A percentile compares a stretch with the other conserved stretches of the same genome.
These are phyloP conservation scores for Cucumis hystrix DNA, from an alignment of 306 rosid genomes.

Conservation along the genomic window DNA sequence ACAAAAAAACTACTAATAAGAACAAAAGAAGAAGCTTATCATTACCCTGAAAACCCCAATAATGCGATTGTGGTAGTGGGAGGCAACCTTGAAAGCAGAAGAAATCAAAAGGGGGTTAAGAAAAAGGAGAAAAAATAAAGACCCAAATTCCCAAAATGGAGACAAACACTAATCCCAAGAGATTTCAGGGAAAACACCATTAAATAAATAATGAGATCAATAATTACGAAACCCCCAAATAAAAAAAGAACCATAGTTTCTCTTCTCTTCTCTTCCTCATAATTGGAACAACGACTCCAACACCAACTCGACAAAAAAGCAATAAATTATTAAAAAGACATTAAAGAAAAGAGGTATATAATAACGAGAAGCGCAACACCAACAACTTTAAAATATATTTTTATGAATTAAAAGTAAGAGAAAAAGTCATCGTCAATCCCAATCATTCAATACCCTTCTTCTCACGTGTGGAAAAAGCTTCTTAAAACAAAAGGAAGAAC, in stretches of 20 bases:
- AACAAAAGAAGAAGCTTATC: not conserved
- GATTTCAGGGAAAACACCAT: conserved; percentile 3
- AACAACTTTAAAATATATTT: conserved; percentile 25
- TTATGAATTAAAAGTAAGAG: not conserved
- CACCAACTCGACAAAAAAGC: conserved; percentile 47
- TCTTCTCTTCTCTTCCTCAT: conserved; percentile 28
- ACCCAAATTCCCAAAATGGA: conserved; percentile 22
- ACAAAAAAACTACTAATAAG: not conserved
- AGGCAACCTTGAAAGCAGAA: conserved; percentile 15
- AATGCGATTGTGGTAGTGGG: conserved; percentile 5
- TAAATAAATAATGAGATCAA: not conserved
- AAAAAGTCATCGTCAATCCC: conserved; percentile 29
- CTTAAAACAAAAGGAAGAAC: conserved; percentile 3
- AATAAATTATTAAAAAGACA: conserved; percentile 11
- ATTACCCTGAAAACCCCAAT: not conserved
- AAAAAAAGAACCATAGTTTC: conserved; percentile 20
- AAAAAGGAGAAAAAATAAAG: not conserved
- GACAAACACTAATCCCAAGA: conserved; percentile 56
- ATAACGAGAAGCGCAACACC: conserved; percentile 28
- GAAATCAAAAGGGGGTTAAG: conserved; percentile 10
- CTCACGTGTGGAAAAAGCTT: conserved; percentile 56
- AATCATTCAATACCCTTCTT: conserved; percentile 24
- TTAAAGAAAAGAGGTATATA: conserved; percentile 2
- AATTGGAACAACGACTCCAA: conserved; percentile 74
- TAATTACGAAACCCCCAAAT: conserved; percentile 21